Percentiles rank a stretch among this genome's conserved stretches.
These are phyloP conservation scores for Hypoxylon cercidicola DNA, from an alignment of 495 filamentous ascomycete species.

Conservation along the genomic window DNA sequence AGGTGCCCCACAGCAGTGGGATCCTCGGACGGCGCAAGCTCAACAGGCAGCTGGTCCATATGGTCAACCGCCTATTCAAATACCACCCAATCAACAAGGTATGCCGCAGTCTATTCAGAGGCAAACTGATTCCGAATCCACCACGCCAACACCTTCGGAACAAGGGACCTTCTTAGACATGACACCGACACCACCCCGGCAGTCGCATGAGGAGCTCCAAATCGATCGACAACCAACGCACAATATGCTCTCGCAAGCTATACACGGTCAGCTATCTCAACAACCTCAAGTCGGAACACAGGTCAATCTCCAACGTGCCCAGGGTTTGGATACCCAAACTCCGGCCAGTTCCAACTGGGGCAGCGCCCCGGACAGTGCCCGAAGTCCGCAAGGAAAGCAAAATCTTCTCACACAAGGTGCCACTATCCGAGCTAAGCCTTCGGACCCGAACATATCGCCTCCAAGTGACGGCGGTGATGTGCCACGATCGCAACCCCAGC, in stretches of 20 bases:
- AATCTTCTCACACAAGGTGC: background rate
- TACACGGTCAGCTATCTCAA: background rate
- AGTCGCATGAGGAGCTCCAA: conserved; percentile 3
- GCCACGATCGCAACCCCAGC: conserved; percentile 29
- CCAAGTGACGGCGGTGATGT: conserved; percentile 22
- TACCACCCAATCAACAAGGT: conserved; percentile 18
- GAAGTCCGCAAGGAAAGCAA: background rate
- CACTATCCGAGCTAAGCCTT: conserved; percentile 15
- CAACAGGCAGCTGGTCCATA: conserved; percentile 16
- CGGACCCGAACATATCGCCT: conserved; percentile 27
- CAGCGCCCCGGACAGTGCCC: conserved; percentile 32
- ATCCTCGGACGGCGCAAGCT: conserved; percentile 20
- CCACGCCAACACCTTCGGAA: conserved; percentile 30
- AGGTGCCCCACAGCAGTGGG: conserved; percentile 17
- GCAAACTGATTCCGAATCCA: conserved; percentile 15
- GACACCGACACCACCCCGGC: conserved; percentile 31
- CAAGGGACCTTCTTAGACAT: conserved; percentile 40
- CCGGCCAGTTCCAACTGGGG: conserved; percentile 40
- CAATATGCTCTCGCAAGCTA: background rate
- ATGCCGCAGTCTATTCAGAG: conserved; percentile 19
- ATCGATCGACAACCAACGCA: conserved; percentile 12
- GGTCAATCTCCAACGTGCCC: background rate
- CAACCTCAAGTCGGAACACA: conserved; percentile 17
- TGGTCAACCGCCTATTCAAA: conserved; percentile 6
- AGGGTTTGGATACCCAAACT: conserved; percentile 18